A percentile compares a stretch with the other conserved stretches of the same genome.
Evolutionary conservation across 2,329 filamentous ascomycete species (phyloP).

Genomic region (Botrytis paeoniae): DNA sequence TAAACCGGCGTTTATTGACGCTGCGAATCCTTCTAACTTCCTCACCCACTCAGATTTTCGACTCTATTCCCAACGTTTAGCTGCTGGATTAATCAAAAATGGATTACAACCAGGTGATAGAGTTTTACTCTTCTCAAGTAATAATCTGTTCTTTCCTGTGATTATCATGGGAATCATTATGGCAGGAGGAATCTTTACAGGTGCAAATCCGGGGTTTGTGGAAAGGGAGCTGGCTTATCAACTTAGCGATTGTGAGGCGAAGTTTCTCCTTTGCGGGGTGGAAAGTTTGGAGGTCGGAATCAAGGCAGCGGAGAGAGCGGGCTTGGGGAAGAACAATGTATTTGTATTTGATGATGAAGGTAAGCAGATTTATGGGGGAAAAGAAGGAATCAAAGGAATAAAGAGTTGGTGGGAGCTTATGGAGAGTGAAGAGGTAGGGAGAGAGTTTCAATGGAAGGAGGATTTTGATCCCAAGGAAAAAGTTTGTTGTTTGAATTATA

Average conservation of each 20-base stretch:
- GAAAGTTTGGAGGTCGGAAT: constrained; percentile 59
- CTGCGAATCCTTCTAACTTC: constrained; percentile 62
- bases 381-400: constrained; percentile 43
- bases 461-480: constrained; percentile 40
- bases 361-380: constrained; percentile 36
- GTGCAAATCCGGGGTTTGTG: constrained; percentile 58
- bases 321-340: constrained; percentile 53
- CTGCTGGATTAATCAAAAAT: constrained; percentile 60
- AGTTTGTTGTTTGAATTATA: constrained; percentile 66
- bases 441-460: constrained; percentile 57
- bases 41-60: constrained; percentile 64
- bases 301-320: constrained; percentile 59
- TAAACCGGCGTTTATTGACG: constrained; percentile 57
- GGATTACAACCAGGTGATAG: constrained; percentile 58
- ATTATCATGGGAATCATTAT: constrained; percentile 54
- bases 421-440: constrained; percentile 49
- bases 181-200: constrained; percentile 52
- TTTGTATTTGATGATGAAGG: constrained; percentile 64
- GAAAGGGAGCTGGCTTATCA: constrained; percentile 72
- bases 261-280: constrained; percentile 63
- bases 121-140: constrained; percentile 52
- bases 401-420: constrained; percentile 65
- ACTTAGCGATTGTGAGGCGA: constrained; percentile 66
- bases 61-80: constrained; percentile 69
- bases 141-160: constrained; percentile 54